Base-by-base conservation (phyloP, 169 alveolate genomes). In the Theileria luwenshuni region DNA sequence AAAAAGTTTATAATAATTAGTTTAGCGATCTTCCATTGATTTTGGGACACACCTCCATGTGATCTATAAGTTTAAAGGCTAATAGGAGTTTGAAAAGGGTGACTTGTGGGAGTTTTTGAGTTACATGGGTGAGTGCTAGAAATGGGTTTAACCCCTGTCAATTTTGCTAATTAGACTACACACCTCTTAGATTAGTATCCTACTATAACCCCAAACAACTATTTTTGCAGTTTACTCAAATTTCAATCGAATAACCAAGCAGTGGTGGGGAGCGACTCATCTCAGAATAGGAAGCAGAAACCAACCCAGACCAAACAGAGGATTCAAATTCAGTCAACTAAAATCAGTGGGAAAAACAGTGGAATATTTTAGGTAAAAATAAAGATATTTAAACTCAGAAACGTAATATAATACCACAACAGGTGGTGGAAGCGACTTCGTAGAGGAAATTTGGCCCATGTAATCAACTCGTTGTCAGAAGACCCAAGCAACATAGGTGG, bases 191-290 rank as follows among this genome's bases (percentile, higher is more conserved):
- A n/a, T n/a, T n/a, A n/a, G n/a, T n/a, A n/a, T n/a, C n/a, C n/a
- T n/a, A n/a, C n/a, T n/a, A n/a, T n/a, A n/a, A n/a, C n/a, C n/a
- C n/a, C n/a, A n/a, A n/a, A n/a, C n/a, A n/a, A n/a, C n/a, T n/a
- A 38, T 10, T 38, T 38, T 5, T 38, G 45, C 10, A 38, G 45
- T 38, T 27, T 51, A 51, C 61, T 21, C 61, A 10, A 51, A 51
- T 51, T 51, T 21, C 12, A 27, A 27, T 27, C 5, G 10, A 51
- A 51, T 51, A 23, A 67, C 84, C 7, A 81, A 74, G 80, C 89
- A 81, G 71, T 81, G 89, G 89, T 81, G 89, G 85, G 89, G 89
- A 81, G 73, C 74, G 25, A 67, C 80, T 52, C 89, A 81, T 33
- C 43, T 81, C n/a, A 68, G 89, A 28, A 63, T 81, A 21, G 89